phyloP scores from a whole-genome alignment of 23 red algal genomes.

The Cyanidioschyzon merolae region DNA sequence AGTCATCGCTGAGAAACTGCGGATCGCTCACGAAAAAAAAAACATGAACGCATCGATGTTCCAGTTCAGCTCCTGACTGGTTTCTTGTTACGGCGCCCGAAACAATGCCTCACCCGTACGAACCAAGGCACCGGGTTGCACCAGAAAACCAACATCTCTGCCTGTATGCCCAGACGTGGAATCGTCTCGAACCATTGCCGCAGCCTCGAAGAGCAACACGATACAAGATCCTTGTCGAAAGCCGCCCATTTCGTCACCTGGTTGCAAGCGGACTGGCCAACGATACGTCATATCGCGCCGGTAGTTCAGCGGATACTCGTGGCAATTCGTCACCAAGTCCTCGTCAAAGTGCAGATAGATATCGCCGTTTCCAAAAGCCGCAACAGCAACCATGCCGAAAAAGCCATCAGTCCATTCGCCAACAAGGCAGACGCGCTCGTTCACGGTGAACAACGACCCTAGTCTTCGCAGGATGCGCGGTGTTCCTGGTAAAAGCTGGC shows the following conservation, averaged over 20 bases:
- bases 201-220: slow-evolving; percentile 9
- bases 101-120: neutral
- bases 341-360: slow-evolving; percentile 11
- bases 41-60: too few species aligned
- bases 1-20: too few species aligned
- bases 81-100: too few species aligned
- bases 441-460: neutral
- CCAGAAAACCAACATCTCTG: too few species aligned
- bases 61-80: too few species aligned
- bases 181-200: too few species aligned
- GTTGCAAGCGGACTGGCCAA: neutral
- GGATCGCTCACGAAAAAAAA: too few species aligned
- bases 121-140: neutral
- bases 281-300: neutral
- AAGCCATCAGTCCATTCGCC: neutral
- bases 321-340: neutral
- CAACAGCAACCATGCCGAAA: neutral
- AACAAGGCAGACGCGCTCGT: neutral
- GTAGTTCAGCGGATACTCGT: neutral
- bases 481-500: neutral
- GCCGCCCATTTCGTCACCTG: slow-evolving; percentile 2
- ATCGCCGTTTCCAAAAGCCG: neutral
- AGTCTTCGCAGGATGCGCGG: neutral
- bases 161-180: too few species aligned
- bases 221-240: neutral